Percentiles rank a stretch among this genome's conserved stretches.
Evolutionary conservation across 164 flowering plant genomes (phyloP).

Genomic region (Malania oleifera): DNA sequence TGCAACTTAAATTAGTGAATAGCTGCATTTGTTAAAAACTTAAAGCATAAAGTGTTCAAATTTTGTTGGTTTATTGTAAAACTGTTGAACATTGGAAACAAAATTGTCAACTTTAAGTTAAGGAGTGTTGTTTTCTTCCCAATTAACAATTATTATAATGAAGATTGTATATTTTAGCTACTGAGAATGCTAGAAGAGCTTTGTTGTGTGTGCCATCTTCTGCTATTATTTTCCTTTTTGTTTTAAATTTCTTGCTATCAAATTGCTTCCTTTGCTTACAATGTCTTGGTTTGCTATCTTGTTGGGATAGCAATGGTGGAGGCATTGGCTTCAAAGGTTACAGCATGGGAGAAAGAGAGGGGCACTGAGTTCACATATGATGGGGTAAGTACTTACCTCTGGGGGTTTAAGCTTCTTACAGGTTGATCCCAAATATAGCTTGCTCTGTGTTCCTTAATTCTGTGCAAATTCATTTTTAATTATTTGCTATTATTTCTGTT

Average conservation of each 20-base stretch:
- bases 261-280: too few species aligned
- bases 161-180: too few species aligned
- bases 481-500: slow-evolving; percentile 1
- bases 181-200: too few species aligned
- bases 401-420: neutral
- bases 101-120: too few species aligned
- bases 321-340: slow-evolving; percentile 43
- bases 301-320: slow-evolving; percentile 49
- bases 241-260: neutral
- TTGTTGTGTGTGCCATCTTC: too few species aligned
- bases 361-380: slow-evolving; percentile 46
- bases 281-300: neutral
- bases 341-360: slow-evolving; percentile 55
- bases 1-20: too few species aligned
- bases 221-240: neutral
- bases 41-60: too few species aligned
- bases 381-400: slow-evolving; percentile 37
- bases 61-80: too few species aligned
- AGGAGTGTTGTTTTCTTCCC: too few species aligned
- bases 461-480: neutral
- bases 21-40: too few species aligned
- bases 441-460: neutral
- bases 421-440: neutral
- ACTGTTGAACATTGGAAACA: too few species aligned
- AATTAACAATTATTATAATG: too few species aligned